Evolutionary conservation across 2,329 filamentous ascomycete genomes (phyloP).

Genomic region (Neophaeococcomyces mojaviensis): DNA sequence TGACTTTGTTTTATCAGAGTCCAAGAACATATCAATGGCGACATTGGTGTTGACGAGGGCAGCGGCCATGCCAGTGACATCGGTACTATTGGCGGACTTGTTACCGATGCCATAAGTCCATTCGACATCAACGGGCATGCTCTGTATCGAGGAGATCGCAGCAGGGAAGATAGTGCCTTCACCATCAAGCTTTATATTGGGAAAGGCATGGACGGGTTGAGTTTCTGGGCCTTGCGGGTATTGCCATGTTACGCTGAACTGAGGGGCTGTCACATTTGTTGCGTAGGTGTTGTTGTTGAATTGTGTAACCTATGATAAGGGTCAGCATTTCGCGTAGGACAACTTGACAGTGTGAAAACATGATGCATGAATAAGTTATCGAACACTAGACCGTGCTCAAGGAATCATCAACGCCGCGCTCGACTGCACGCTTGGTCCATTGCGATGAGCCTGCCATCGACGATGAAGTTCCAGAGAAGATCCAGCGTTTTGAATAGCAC

Average conservation of each 20-base stretch:
- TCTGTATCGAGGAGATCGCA: conserved; percentile 32
- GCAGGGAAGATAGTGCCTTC: conserved; percentile 36
- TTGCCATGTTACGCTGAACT: conserved; percentile 48
- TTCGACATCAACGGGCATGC: conserved; percentile 39
- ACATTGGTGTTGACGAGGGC: conserved; percentile 48
- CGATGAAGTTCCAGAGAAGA: not conserved
- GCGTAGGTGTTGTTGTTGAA: conserved; percentile 46
- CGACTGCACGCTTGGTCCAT: too few relatives aligned
- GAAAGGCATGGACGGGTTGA: conserved; percentile 48
- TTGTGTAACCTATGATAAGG: conserved; percentile 36
- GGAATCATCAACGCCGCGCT: not conserved
- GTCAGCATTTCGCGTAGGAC: not conserved
- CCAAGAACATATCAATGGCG: conserved; percentile 53
- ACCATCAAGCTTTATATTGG: conserved; percentile 45
- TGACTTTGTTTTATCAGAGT: conserved; percentile 36
- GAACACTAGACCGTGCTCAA: not conserved
- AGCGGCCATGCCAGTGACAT: conserved; percentile 28
- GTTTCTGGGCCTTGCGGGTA: conserved; percentile 37
- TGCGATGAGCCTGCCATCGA: too few relatives aligned
- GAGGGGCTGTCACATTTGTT: conserved; percentile 40
- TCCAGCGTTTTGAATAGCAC: not conserved
- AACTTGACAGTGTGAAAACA: not conserved
- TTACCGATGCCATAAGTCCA: conserved; percentile 48
- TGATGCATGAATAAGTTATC: too few relatives aligned
- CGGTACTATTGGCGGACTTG: conserved; percentile 29